phyloP scores from a whole-genome alignment of 2,329 filamentous ascomycete species.

The Sclerotinia subarctica region DNA sequence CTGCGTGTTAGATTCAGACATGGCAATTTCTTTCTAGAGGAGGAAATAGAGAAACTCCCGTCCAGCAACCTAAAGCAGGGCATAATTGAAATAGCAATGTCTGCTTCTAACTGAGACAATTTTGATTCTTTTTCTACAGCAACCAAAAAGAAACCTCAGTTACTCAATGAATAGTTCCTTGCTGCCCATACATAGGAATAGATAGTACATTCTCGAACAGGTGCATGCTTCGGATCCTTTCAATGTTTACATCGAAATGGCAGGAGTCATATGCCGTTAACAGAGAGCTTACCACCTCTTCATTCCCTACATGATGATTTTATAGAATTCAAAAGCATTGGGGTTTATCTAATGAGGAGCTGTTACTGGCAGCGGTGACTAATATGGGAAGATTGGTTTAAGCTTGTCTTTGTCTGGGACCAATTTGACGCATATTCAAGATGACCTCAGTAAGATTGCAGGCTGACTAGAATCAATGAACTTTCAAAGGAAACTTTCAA shows the following conservation, averaged over 20 bases:
- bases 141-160: no score
- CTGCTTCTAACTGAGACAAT: neutral
- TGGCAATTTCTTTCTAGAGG: neutral
- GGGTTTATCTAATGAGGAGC: neutral
- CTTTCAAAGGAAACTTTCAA: neutral
- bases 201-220: neutral
- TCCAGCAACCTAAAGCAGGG: neutral
- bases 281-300: neutral
- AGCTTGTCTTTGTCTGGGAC: neutral
- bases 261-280: neutral
- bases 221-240: neutral
- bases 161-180: neutral
- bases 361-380: neutral
- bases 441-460: neutral
- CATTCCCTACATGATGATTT: neutral
- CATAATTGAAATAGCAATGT: neutral
- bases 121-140: neutral
- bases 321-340: neutral
- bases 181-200: neutral
- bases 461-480: neutral
- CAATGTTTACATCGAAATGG: neutral
- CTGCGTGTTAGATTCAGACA: neutral
- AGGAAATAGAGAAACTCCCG: neutral
- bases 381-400: neutral
- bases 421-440: neutral